phyloP scores from a whole-genome alignment of 495 filamentous ascomycete genomes.

The Hyaloscypha hepaticicola region DNA sequence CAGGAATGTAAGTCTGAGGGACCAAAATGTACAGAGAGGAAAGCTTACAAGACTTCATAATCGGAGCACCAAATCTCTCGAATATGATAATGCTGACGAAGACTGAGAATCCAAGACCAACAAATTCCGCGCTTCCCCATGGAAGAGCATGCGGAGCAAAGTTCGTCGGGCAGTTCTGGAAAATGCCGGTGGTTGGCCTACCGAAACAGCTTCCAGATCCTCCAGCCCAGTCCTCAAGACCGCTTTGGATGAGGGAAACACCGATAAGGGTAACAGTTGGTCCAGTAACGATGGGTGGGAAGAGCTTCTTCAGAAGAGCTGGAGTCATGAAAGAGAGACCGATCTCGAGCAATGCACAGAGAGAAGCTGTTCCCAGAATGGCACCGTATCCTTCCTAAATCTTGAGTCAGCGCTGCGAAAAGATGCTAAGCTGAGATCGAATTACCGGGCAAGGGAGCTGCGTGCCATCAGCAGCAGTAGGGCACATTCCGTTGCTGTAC shows the following conservation, averaged over 20 bases:
- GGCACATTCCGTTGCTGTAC: constrained; percentile 45
- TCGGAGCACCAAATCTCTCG: constrained; percentile 78
- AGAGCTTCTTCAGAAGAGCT: constrained; percentile 67
- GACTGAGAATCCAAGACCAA: constrained; percentile 87
- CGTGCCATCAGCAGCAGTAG: constrained; percentile 58
- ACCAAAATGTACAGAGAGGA: not conserved
- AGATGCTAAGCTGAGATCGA: not conserved
- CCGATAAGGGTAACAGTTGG: constrained; percentile 80
- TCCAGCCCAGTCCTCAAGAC: constrained; percentile 84
- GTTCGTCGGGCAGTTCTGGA: constrained; percentile 66
- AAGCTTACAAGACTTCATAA: constrained; percentile 47
- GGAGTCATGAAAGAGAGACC: constrained; percentile 74
- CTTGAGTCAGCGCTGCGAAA: not conserved
- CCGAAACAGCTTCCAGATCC: constrained; percentile 63
- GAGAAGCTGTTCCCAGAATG: constrained; percentile 68
- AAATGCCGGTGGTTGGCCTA: constrained; percentile 54
- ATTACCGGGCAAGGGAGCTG: constrained; percentile 68
- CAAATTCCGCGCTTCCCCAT: constrained; percentile 85
- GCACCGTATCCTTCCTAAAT: constrained; percentile 70
- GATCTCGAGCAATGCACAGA: constrained; percentile 74
- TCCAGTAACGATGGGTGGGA: constrained; percentile 88
- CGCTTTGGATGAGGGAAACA: constrained; percentile 69
- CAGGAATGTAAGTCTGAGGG: constrained; percentile 49
- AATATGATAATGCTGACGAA: constrained; percentile 87
- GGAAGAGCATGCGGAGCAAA: constrained; percentile 75